Percentiles rank a stretch among this genome's conserved stretches.
Conservation (phyloP, 2,329 filamentous ascomycete species). For the Colletotrichum liriopes region DNA sequence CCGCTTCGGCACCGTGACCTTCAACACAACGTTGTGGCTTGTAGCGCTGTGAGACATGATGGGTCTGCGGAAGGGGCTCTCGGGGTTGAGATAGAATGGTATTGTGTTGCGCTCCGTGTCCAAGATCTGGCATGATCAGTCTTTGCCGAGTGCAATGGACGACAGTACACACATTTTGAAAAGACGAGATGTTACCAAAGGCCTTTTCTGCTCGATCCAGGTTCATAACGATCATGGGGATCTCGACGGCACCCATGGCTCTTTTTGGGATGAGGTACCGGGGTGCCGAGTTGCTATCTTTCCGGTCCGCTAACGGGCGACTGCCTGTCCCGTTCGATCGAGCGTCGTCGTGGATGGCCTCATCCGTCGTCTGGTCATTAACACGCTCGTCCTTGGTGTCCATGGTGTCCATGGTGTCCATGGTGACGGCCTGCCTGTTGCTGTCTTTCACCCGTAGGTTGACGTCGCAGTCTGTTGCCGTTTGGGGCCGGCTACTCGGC, state of each 20-base stretch:
- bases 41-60: conserved; percentile 82
- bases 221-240: conserved; percentile 61
- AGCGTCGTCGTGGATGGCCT: not conserved
- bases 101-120: conserved; percentile 66
- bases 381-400: conserved; percentile 25
- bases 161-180: conserved; percentile 55
- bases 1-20: conserved; percentile 87
- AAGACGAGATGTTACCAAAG: conserved; percentile 57
- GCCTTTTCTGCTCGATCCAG: conserved; percentile 60
- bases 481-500: not conserved
- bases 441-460: conserved; percentile 4
- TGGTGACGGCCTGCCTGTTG: conserved; percentile 17
- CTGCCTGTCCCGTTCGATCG: not conserved
- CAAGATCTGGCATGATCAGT: conserved; percentile 56
- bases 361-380: conserved; percentile 11
- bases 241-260: conserved; percentile 58
- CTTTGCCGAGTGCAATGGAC: not conserved
- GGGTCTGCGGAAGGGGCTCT: conserved; percentile 84
- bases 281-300: conserved; percentile 36
- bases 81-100: conserved; percentile 83
- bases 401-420: conserved; percentile 40
- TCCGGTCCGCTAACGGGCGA: not conserved
- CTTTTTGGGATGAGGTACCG: conserved; percentile 54
- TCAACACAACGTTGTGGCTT: conserved; percentile 88
- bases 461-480: conserved; percentile 9